Evolutionary conservation across 2,329 filamentous ascomycete genomes (phyloP).

Genomic region (Penicillium sp.): DNA sequence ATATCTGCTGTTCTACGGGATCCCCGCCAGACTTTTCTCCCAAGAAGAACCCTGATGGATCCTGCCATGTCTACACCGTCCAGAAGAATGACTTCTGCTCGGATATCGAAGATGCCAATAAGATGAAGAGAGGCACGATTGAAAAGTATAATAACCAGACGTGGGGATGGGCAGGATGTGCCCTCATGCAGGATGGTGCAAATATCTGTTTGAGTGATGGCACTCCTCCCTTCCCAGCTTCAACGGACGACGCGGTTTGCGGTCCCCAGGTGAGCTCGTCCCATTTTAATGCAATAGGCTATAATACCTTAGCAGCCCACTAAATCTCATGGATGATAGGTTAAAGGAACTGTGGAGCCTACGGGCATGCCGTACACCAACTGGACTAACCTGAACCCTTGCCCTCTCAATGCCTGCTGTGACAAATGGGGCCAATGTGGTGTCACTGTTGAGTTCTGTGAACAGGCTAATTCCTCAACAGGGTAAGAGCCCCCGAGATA

Average conservation of each 20-base stretch:
- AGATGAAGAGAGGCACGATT: not conserved
- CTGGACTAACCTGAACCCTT: not conserved
- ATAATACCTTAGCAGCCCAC: too few species aligned
- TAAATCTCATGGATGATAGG: too few species aligned
- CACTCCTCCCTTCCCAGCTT: not conserved
- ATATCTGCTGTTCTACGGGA: not conserved
- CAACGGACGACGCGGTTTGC: not conserved
- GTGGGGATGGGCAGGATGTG: not conserved
- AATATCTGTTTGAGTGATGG: not conserved
- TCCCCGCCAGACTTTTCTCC: not conserved
- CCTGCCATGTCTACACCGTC: not conserved
- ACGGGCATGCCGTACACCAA: not conserved
- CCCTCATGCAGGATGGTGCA: not conserved
- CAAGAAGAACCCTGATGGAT: not conserved
- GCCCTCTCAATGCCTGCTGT: too few species aligned
- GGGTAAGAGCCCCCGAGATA: too few species aligned
- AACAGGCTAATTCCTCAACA: too few species aligned
- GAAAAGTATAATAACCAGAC: not conserved
- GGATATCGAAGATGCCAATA: not conserved
- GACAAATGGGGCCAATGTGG: too few species aligned
- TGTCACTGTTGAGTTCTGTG: too few species aligned
- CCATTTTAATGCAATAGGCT: not conserved
- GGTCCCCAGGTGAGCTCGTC: not conserved
- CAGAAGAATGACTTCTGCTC: not conserved
- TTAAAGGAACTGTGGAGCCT: not conserved